phyloP scores from a whole-genome alignment of 2,329 filamentous ascomycete species.

The Didymella lethalis region DNA sequence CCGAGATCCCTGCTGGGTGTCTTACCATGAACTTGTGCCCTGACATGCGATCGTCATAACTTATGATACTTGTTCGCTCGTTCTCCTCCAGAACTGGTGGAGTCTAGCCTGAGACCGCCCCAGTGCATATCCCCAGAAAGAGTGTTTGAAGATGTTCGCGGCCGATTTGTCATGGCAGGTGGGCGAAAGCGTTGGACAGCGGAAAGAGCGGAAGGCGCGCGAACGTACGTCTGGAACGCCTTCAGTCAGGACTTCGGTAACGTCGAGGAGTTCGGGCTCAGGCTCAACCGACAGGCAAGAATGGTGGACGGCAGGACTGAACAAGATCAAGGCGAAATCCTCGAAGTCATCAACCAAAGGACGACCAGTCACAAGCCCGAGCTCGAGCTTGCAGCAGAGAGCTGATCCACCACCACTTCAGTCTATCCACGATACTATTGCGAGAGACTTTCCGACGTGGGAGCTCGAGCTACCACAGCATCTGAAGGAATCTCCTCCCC shows the following conservation, averaged over 20 bases:
- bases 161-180: constrained; percentile 51
- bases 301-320: constrained; percentile 46
- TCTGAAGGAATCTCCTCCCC: constrained; percentile 36
- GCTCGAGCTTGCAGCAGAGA: constrained; percentile 5
- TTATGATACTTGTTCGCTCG: constrained; percentile 24
- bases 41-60: constrained; percentile 28
- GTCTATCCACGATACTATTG: constrained; percentile 17
- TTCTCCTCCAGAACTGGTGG: constrained; percentile 27
- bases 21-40: constrained; percentile 30
- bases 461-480: constrained; percentile 19
- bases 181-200: constrained; percentile 50
- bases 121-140: constrained; percentile 16
- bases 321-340: constrained; percentile 39
- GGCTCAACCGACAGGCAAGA: constrained; percentile 37
- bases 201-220: constrained; percentile 45
- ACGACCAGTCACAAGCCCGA: constrained; percentile 17
- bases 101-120: constrained; percentile 27
- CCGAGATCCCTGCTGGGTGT: constrained; percentile 35
- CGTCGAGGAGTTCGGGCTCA: constrained; percentile 39
- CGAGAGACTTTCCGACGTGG: constrained; percentile 17
- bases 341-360: constrained; percentile 15
- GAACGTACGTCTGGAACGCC: constrained; percentile 35
- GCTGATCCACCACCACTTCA: constrained; percentile 4
- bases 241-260: constrained; percentile 40
- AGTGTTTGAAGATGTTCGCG: constrained; percentile 46